A percentile compares a stretch with the other conserved stretches of the same genome.
Conservation (phyloP, 768 basidiomycete species). For the Suillus ampliporus region DNA sequence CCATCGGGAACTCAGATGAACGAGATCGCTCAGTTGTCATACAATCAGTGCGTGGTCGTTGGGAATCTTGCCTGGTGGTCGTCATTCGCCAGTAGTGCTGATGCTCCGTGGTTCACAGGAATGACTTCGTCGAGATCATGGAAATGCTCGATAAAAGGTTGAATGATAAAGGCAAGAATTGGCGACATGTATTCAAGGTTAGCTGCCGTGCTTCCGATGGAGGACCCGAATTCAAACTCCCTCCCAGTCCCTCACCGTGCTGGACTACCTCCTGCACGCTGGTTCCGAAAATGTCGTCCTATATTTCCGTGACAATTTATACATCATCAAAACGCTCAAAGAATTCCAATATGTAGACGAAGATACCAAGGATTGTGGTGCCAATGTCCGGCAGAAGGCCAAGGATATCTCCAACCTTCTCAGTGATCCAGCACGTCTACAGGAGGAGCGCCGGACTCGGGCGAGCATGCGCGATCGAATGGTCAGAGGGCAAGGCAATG, state of each 20-base stretch:
- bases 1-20: slow-evolving; percentile 99
- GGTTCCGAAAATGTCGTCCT: slow-evolving; percentile 98
- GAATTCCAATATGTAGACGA: slow-evolving; percentile 98
- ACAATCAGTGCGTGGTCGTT: slow-evolving; percentile 78
- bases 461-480: slow-evolving; percentile 96
- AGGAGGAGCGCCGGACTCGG: slow-evolving; percentile 81
- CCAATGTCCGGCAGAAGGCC: slow-evolving; percentile 97
- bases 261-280: slow-evolving; percentile 95
- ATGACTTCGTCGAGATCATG: slow-evolving; percentile 99
- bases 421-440: slow-evolving; percentile 81
- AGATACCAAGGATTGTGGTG: slow-evolving; percentile 94
- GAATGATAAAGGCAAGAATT: slow-evolving; percentile 99
- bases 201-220: slow-evolving; percentile 21
- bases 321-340: slow-evolving; percentile 97
- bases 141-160: slow-evolving; percentile 99
- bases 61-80: neutral
- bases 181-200: slow-evolving; percentile 99
- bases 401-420: slow-evolving; percentile 98
- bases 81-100: neutral
- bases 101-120: slow-evolving; percentile 46
- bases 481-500: slow-evolving; percentile 62
- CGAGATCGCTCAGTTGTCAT: slow-evolving; percentile 95
- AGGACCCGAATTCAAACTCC: neutral
- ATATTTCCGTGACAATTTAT: slow-evolving; percentile 97
- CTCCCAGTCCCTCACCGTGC: slow-evolving; percentile 80